Evolutionary conservation across 495 filamentous ascomycete species (phyloP), one percentile per base, ranked within the genome.

Genomic region (Aspergillus cristatus): DNA sequence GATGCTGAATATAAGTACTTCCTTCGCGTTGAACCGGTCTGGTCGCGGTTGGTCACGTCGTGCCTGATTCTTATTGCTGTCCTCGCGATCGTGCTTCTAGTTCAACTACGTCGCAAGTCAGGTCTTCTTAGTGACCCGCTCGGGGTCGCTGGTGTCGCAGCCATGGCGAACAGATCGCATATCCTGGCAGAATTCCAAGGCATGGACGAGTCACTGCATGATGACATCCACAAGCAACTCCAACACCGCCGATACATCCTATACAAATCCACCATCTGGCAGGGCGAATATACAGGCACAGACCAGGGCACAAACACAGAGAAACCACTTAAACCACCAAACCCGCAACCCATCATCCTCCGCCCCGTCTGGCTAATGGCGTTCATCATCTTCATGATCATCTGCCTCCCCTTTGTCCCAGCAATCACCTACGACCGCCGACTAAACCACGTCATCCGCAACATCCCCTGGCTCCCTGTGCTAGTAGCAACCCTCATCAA

Each of bases 141-240:
- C 34, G 82, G 82, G 11, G 82, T 86, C 35, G 80, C 81, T 5
- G 82, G 82, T 15, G 68, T 86, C 8, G 82, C 82, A 12, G 71
- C 79, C 18, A 84, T 86, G 79, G 79, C 82, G 1, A 80, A 75
- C 15, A 72, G 71, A 39, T 71, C 68, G 37, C 81, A 85, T 47
- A 83, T 86, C 55, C 63, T 85, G 40, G 77, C 72, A 55, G 82
- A 86, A 48, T 85, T 86, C 45, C 76, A 77, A 43, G 76, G 78
- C 43, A 68, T 84, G 54, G 82, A 86, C 51, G 71, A 73, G 0
- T 79, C 77, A 6, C 68, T 58, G 2, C 74, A 76, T n/a, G 54
- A 73, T 28, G 64, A 73, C 33, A 85, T 86, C 38, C 81, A 84
- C 53, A 60, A 76, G 40, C 70, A 66, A 42, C 67, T 86, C 13